A percentile compares a stretch with the other conserved stretches of the same genome.
phyloP scores from a whole-genome alignment of 2,329 filamentous ascomycete genomes.

The Fusarium luffae region DNA sequence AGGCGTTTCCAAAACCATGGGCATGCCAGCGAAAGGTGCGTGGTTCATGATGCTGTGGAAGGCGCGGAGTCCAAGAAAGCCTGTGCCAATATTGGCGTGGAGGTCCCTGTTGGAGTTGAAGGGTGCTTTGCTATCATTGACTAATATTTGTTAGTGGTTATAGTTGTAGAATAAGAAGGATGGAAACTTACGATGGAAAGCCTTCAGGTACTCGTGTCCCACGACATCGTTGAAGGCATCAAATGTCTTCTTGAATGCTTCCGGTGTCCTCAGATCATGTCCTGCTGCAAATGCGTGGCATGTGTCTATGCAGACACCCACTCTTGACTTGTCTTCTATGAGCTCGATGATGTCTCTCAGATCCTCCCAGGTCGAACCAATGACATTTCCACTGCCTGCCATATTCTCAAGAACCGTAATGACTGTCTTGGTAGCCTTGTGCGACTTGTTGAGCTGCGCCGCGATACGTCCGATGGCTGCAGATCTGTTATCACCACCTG shows the following conservation, averaged over 20 bases:
- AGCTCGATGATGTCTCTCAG: constrained; percentile 83
- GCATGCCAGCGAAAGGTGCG: constrained; percentile 77
- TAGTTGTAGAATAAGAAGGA: background rate
- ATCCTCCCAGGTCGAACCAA: constrained; percentile 88
- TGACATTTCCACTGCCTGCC: constrained; percentile 88
- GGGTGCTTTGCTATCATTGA: constrained; percentile 97
- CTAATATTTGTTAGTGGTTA: constrained; percentile 41
- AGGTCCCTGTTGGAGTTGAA: constrained; percentile 84
- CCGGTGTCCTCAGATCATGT: constrained; percentile 84
- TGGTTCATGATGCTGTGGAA: constrained; percentile 95
- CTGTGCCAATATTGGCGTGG: constrained; percentile 96
- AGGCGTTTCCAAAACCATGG: constrained; percentile 97
- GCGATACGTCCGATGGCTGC: constrained; percentile 84
- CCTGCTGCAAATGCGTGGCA: constrained; percentile 96
- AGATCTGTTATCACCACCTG: constrained; percentile 72
- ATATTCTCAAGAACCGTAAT: constrained; percentile 94
- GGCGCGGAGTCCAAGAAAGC: constrained; percentile 87
- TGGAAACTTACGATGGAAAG: constrained; percentile 71
- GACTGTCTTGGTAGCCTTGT: constrained; percentile 79
- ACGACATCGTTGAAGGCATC: constrained; percentile 80
- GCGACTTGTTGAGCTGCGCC: constrained; percentile 81
- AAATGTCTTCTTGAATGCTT: constrained; percentile 79
- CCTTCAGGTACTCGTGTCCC: constrained; percentile 81
- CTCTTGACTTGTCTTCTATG: constrained; percentile 82
- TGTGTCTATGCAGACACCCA: constrained; percentile 96